Conservation (phyloP, 2,329 filamentous ascomycete genomes). For the Arthrinium phaeospermum region DNA sequence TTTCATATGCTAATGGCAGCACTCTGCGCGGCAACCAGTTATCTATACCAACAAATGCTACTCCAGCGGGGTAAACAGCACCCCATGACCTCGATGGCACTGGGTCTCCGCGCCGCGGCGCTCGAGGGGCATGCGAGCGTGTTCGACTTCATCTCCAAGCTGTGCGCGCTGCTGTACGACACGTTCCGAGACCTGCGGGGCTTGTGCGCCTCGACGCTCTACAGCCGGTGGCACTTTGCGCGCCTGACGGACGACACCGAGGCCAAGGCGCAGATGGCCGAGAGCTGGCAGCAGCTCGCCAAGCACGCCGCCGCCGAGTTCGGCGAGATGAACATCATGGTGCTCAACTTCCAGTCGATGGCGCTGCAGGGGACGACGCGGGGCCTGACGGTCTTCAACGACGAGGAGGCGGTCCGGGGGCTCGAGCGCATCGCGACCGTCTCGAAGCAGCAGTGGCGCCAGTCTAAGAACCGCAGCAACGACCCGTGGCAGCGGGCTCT, state of each 20-base stretch:
- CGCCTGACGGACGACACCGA: not conserved
- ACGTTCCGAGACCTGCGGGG: slow-evolving; percentile 14
- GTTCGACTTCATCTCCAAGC: slow-evolving; percentile 10
- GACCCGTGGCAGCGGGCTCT: not conserved
- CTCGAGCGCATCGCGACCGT: slow-evolving; percentile 1
- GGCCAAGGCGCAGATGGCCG: not conserved
- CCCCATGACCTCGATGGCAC: not conserved
- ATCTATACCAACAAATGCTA: slow-evolving; percentile 8
- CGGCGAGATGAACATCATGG: not conserved
- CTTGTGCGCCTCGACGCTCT: slow-evolving; percentile 1
- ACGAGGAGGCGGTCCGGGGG: not conserved
- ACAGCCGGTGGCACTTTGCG: not conserved
- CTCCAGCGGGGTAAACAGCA: not conserved
- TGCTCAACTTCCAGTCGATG: slow-evolving; percentile 12
- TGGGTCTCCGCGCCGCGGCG: not conserved
- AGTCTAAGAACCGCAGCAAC: not conserved
- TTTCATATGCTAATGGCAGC: not conserved
- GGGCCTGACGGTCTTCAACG: not conserved
- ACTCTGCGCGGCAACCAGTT: not conserved
- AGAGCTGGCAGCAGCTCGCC: not conserved
- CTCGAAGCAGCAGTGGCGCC: not conserved
- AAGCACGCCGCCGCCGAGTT: slow-evolving; percentile 5
- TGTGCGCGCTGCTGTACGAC: slow-evolving; percentile 15
- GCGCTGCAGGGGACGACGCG: not conserved
- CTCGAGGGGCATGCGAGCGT: not conserved